phyloP scores from a whole-genome alignment of 2,329 filamentous ascomycete species.

The Ascochyta viciae-villosae region DNA sequence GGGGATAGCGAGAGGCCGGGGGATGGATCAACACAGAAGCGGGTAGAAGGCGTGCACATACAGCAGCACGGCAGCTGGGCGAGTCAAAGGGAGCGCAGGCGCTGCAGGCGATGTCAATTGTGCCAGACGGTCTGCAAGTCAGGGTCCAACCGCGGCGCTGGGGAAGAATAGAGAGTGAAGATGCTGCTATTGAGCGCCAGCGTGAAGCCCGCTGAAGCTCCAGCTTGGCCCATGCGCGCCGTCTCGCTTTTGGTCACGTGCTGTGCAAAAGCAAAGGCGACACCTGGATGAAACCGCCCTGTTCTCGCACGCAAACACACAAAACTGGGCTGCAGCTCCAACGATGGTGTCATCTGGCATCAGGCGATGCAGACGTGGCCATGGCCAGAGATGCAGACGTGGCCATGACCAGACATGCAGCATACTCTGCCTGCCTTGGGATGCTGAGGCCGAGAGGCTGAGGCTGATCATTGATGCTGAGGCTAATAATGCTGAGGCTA shows the following conservation, averaged over 20 bases:
- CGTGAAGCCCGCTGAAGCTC: conserved; percentile 24
- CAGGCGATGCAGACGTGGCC: background rate
- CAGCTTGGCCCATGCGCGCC: conserved; percentile 11
- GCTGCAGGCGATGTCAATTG: conserved; percentile 44
- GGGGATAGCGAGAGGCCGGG: conserved; percentile 18
- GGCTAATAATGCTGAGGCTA: no score
- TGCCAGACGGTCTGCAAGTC: conserved; percentile 24
- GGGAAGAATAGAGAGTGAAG: conserved; percentile 50
- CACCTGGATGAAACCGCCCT: conserved; percentile 7
- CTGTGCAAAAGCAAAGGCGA: background rate
- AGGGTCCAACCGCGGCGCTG: conserved; percentile 38
- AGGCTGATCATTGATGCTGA: no score
- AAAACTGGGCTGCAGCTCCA: background rate
- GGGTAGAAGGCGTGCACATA: conserved; percentile 40
- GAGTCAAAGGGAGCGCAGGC: conserved; percentile 30
- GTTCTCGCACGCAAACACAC: background rate
- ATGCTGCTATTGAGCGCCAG: conserved; percentile 37
- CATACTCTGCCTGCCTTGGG: no score
- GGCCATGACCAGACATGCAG: background rate
- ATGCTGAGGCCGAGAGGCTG: no score
- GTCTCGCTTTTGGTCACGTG: conserved; percentile 23
- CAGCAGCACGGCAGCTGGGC: conserved; percentile 31
- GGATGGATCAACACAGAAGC: conserved; percentile 22
- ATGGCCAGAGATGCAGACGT: background rate
- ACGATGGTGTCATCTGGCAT: background rate